phyloP scores from a whole-genome alignment of 176 grass and related monocot species.

The Guadua angustifolia region DNA sequence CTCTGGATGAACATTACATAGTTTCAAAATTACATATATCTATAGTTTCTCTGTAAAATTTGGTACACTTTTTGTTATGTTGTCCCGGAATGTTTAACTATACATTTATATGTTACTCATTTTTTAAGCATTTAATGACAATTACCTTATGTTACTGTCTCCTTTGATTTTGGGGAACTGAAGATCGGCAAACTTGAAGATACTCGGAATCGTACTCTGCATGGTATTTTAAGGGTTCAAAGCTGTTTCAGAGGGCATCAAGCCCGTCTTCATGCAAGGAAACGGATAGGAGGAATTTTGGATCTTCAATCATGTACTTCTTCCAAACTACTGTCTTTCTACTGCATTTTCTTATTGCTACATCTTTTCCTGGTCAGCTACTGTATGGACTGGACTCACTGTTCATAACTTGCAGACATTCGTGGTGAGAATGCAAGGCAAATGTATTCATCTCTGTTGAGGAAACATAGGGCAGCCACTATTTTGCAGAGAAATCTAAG shows the following conservation, averaged over 20 bases:
- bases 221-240: conserved; percentile 98
- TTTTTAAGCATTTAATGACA: conserved; percentile 32
- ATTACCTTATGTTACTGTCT: conserved; percentile 26
- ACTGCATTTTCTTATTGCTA: background rate
- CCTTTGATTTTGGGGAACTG: conserved; percentile 40
- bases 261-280: conserved; percentile 66
- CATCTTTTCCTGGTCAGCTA: conserved; percentile 24
- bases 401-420: conserved; percentile 59
- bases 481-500: conserved; percentile 76
- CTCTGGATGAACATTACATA: conserved; percentile 10
- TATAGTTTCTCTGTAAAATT: conserved; percentile 3
- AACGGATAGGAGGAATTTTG: conserved; percentile 74
- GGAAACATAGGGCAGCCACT: conserved; percentile 66
- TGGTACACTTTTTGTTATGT: background rate
- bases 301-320: conserved; percentile 85
- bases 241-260: conserved; percentile 96
- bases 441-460: conserved; percentile 57
- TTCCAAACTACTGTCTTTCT: conserved; percentile 12
- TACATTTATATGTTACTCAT: conserved; percentile 6
- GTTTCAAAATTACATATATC: conserved; percentile 7
- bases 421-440: conserved; percentile 75
- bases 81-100: background rate
- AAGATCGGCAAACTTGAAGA: conserved; percentile 96
- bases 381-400: background rate
- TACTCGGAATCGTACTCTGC: conserved; percentile 86